Base-by-base conservation (phyloP, 352 stramenopile species). In the Phytopythium ostracodes region DNA sequence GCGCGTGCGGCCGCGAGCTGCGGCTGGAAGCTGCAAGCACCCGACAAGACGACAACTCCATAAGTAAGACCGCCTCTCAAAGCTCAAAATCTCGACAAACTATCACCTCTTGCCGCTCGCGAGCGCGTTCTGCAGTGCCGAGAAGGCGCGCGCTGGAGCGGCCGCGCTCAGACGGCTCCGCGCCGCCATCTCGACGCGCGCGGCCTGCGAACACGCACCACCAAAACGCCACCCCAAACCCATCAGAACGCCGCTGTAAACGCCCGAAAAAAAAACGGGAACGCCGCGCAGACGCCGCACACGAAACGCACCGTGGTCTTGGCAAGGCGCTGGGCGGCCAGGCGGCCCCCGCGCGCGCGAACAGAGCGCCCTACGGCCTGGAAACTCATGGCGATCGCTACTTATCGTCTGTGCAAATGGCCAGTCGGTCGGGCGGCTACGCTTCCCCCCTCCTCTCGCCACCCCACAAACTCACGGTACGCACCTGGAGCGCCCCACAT, bases 341-440 rank as follows among this genome's bases (percentile, higher is more conserved):
- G 54, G 38, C 74, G 65, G 59, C 73, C 71, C 46, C 66, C 69
- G 56, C 77, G 68, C 62, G 63, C 59, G 33, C 79, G 79, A 52
- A 77, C 62, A 59, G 55, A 75, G 42, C 70, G 70, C 22, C 65
- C 60, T 1, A 89, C 58, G 22, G 63, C 75, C 56, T 85, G 79
- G 69, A 87, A 82, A 66, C 72, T 85, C 76, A 88, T 89, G 52
- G 31, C 52, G 56, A 43, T 68, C 62, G 64, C 38, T 57, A 14
- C 7, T 25, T 33, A n/a, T n/a, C 50, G 49, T 22, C 15, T 31
- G 50, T 47, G 55, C 44, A 63, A 76, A 56, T 56, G 50, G 50
- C 50, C 4, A 55, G 29, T 8, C n/a, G n/a, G n/a, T n/a, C n/a
- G n/a, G n/a, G n/a, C n/a, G n/a, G n/a, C n/a, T n/a, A n/a, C n/a